Evolutionary conservation across 2,329 filamentous ascomycete genomes (phyloP).

Genomic region (Xylariaceae sp.): DNA sequence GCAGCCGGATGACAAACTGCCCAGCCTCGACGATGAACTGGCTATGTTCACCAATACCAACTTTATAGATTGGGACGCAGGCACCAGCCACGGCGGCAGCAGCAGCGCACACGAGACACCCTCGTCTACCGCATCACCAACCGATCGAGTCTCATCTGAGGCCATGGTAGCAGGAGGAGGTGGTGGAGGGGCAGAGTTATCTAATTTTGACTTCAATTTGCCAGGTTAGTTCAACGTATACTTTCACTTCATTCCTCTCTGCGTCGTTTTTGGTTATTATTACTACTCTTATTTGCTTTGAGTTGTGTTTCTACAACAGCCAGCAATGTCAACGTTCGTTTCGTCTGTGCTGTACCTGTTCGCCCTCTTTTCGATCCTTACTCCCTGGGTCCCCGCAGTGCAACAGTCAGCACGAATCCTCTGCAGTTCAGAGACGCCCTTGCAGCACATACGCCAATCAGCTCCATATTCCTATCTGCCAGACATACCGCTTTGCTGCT

Average conservation of each 20-base stretch:
- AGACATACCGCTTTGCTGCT: conserved; percentile 12
- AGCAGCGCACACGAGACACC: conserved; percentile 30
- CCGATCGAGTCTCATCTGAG: conserved; percentile 30
- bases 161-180: no score
- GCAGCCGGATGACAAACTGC: conserved; percentile 41
- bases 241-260: conserved; percentile 6
- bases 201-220: conserved; percentile 39
- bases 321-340: background rate
- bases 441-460: conserved; percentile 7
- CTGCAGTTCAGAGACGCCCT: background rate
- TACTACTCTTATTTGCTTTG: conserved; percentile 2
- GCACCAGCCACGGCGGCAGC: conserved; percentile 30
- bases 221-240: conserved; percentile 35
- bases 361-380: background rate
- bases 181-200: conserved; percentile 30
- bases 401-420: conserved; percentile 24
- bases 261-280: background rate
- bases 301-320: background rate
- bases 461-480: conserved; percentile 18
- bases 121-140: conserved; percentile 34
- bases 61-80: conserved; percentile 76
- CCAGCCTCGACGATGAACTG: conserved; percentile 60
- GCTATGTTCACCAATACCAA: conserved; percentile 82
- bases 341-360: conserved; percentile 8
- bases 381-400: conserved; percentile 14